Base-by-base conservation (phyloP, 805 yeast genomes). In the Wickerhamiella azymoides region DNA sequence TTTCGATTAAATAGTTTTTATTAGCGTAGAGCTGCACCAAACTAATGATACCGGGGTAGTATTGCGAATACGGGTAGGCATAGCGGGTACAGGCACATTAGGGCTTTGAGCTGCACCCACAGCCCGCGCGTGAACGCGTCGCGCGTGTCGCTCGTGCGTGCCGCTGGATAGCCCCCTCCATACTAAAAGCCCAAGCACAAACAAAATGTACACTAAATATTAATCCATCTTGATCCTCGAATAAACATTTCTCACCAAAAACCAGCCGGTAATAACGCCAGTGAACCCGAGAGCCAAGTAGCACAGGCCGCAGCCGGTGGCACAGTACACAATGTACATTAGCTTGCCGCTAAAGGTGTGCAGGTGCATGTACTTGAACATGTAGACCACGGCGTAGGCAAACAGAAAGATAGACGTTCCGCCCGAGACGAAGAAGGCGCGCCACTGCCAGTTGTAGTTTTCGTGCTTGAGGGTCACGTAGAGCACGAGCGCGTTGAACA, bases 381-480 rank as follows among this genome's bases (percentile, higher is more conserved):
- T 55, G 55, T 63, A 67, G 53, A 81, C 67, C 49, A 86, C 66
- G 2, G 96, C 79, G 63, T 92, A 95, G 41, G 84, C 54, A 64
- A 86, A 84, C 36, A 88, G 80, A 61, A 89, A 92, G 45, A 80
- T 54, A 0, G 94, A 73, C 61, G 94, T 80, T 27, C 96, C 93
- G 37, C 95, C 96, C 24, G 94, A 84, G 49, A 85, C 74, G 57
- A 81, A 75, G 55, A 84, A 65, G 3, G 94, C 76, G 62, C 88
- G 78, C 98, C 98, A 92, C 60, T 89, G 96, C 98, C 98, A 92
- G 62, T 79, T 77, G 70, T 93, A 88, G 63, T 92, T 84, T 61
- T 92, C 98, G 43, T 84, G 69, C 60, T 94, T 84, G 53, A 92
- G 71, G 3, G 85, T 74, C 68, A 84, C 81, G 63, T 92, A 92